These are phyloP conservation scores for Entomortierella beljakovae DNA, from an alignment of 192 early-diverging fungal genomes.

Conservation along the genomic window DNA sequence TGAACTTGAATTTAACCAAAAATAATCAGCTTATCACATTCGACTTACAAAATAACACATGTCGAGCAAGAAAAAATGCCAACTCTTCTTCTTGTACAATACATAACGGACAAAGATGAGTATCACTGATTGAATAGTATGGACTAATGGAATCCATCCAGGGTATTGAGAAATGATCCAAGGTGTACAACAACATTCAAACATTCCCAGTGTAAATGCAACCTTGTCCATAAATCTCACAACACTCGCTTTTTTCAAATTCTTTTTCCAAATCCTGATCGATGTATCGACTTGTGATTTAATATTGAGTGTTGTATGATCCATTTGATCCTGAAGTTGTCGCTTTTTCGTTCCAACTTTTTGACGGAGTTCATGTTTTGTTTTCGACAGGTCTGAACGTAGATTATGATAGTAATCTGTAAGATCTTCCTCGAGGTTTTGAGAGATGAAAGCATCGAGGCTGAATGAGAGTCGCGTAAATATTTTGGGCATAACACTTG, in stretches of 20 bases:
- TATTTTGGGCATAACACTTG: conserved; percentile 41
- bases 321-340: conserved; percentile 37
- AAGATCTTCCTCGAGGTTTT: conserved; percentile 51
- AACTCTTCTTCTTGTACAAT: conserved; percentile 65
- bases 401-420: conserved; percentile 39
- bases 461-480: conserved; percentile 48
- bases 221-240: conserved; percentile 70
- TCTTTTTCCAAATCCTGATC: conserved; percentile 33
- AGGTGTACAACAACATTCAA: conserved; percentile 71
- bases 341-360: conserved; percentile 43
- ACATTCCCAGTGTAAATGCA: conserved; percentile 73
- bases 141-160: conserved; percentile 67
- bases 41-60: conserved; percentile 63
- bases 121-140: conserved; percentile 57
- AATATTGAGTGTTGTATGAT: conserved; percentile 24
- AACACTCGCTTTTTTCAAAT: conserved; percentile 56
- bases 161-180: conserved; percentile 61
- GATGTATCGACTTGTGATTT: conserved; percentile 47
- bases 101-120: conserved; percentile 61
- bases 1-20: background rate
- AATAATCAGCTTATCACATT: background rate
- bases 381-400: conserved; percentile 34
- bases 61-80: conserved; percentile 74
- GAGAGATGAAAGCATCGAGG: conserved; percentile 47
- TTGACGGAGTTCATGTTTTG: conserved; percentile 33